Evolutionary conservation across 2,329 filamentous ascomycete species (phyloP), one percentile per base, ranked within the genome.

Genomic region (Calonectria pauciramosa): DNA sequence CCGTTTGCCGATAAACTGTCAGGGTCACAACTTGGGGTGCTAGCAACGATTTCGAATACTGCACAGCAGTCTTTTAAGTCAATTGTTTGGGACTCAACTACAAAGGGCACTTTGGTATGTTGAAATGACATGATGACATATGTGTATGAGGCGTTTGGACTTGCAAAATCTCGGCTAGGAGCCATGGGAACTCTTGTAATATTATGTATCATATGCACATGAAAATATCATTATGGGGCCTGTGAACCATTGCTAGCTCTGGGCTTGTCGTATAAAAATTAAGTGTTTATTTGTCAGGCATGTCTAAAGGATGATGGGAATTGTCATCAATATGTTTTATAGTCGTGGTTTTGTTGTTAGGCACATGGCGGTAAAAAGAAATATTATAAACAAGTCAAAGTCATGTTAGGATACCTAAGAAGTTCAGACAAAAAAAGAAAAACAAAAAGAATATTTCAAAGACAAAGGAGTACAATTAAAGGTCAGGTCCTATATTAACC

Each of bases 121-220:
- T 28, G 10, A 16, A 16, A 41, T 41, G 56, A 41, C 34, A 63
- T 63, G 56, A 63, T 41, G 30, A 44, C 14, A 23, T 10, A 16
- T 38, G 47, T 49, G 44, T 52, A 60, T 67, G 67, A 70, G 71
- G 67, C 60, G 71, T 70, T 60, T 52, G 38, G 60, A 41, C 23
- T 49, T 59, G 65, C 23, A 68, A 49, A 56, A 70, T 59, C 28
- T 47, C 30, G 23, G 54, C 54, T 16, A 44, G 28, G 59, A 26
- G 66, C 16, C 23, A 51, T 32, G 38, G 32, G 56, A 49, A 47
- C 6, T 66, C 47, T 41, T 70, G 63, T 75, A 70, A 38, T 64
- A 63, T 67, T 64, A 63, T 68, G 67, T 75, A 73, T 47, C 32
- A 60, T 75, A 68, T 64, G 20, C 44, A 68, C n/a, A 59, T 38